A percentile compares a stretch with the other conserved stretches of the same genome.
phyloP scores from a whole-genome alignment of 495 filamentous ascomycete genomes.

The Trypethelium eluteriae region DNA sequence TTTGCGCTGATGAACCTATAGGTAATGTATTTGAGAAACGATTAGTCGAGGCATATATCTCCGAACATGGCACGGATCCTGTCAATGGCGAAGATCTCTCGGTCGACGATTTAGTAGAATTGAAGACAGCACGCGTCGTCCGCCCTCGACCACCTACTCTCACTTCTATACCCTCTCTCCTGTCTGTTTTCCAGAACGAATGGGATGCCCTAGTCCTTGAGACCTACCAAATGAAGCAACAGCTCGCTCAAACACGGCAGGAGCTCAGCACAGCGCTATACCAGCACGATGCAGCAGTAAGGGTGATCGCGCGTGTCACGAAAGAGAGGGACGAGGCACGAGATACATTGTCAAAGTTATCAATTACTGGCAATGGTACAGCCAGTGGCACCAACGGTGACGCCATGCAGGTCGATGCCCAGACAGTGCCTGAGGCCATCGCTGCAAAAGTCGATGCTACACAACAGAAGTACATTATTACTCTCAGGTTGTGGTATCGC shows the following conservation, averaged over 20 bases:
- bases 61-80: constrained; percentile 89
- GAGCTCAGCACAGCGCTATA: constrained; percentile 90
- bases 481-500: not conserved
- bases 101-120: constrained; percentile 73
- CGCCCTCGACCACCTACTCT: constrained; percentile 87
- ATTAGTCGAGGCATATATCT: constrained; percentile 87
- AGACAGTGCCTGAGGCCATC: constrained; percentile 63
- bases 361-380: constrained; percentile 48
- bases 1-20: constrained; percentile 30
- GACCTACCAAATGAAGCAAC: constrained; percentile 78
- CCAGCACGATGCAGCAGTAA: constrained; percentile 88
- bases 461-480: constrained; percentile 59
- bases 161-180: constrained; percentile 92
- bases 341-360: constrained; percentile 81
- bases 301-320: constrained; percentile 84
- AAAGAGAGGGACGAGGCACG: constrained; percentile 87
- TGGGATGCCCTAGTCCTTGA: constrained; percentile 93
- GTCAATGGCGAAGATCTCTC: constrained; percentile 85
- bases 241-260: constrained; percentile 80
- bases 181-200: constrained; percentile 95
- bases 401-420: constrained; percentile 81
- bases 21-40: constrained; percentile 91
- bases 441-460: constrained; percentile 67
- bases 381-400: constrained; percentile 53
- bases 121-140: constrained; percentile 74